phyloP scores from a whole-genome alignment of 2,329 filamentous ascomycete species.

The Fusarium vanettenii region DNA sequence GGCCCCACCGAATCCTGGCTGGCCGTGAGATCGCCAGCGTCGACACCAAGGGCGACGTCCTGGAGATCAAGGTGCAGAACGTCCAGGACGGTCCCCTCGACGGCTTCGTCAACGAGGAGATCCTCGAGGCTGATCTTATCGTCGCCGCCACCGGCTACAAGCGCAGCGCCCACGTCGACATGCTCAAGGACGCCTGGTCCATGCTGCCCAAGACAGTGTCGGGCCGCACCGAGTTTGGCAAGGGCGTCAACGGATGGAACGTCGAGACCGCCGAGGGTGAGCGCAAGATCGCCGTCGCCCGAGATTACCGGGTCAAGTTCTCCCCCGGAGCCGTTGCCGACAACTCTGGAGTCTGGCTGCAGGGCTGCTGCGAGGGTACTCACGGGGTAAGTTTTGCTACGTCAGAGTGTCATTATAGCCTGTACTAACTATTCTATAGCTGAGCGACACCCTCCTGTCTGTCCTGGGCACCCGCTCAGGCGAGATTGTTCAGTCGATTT shows the following conservation, averaged over 20 bases:
- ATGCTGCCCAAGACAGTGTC: slow-evolving; percentile 70
- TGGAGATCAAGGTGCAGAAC: slow-evolving; percentile 70
- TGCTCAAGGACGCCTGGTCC: slow-evolving; percentile 75
- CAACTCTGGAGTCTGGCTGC: slow-evolving; percentile 87
- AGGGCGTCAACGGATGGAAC: slow-evolving; percentile 55
- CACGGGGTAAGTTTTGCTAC: slow-evolving; percentile 78
- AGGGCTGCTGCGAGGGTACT: slow-evolving; percentile 92
- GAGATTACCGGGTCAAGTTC: slow-evolving; percentile 85
- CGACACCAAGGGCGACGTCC: slow-evolving; percentile 60
- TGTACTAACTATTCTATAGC: slow-evolving; percentile 54
- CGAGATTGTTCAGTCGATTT: slow-evolving; percentile 82
- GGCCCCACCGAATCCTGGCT: slow-evolving; percentile 85
- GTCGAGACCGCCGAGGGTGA: slow-evolving; percentile 52
- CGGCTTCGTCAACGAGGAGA: slow-evolving; percentile 61
- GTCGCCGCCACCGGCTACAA: slow-evolving; percentile 90
- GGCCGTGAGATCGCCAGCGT: slow-evolving; percentile 74
- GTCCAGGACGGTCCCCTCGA: slow-evolving; percentile 54
- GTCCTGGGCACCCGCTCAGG: slow-evolving; percentile 81
- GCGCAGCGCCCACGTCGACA: slow-evolving; percentile 80
- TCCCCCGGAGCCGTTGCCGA: slow-evolving; percentile 73
- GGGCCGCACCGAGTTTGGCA: slow-evolving; percentile 44
- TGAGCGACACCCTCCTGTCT: slow-evolving; percentile 85
- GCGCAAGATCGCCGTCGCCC: slow-evolving; percentile 72
- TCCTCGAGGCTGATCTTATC: slow-evolving; percentile 80
- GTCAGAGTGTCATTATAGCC: neutral